Percentiles rank a stretch among this genome's conserved stretches.
phyloP scores from a whole-genome alignment of 1,284 basidiomycete genomes.

The Heliocybe sulcata region DNA sequence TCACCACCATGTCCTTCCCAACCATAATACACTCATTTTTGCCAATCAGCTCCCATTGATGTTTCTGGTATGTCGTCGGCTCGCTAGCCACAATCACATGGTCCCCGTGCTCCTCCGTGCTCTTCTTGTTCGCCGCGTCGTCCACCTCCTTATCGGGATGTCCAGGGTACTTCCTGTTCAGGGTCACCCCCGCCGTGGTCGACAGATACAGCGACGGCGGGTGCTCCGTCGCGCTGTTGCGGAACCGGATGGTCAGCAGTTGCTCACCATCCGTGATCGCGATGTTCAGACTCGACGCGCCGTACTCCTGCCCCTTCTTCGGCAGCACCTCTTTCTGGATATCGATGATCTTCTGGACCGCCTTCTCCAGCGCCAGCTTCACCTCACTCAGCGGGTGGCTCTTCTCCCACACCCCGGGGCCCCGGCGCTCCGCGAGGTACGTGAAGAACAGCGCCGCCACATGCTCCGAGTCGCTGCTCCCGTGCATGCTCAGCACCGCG shows the following conservation, averaged over 20 bases:
- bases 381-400: conserved; percentile 23
- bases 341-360: conserved; percentile 18
- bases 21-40: conserved; percentile 27
- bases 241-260: conserved; percentile 24
- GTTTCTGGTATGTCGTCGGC: conserved; percentile 24
- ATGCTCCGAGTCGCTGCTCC: conserved; percentile 32
- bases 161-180: conserved; percentile 29
- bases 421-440: conserved; percentile 20
- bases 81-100: conserved; percentile 30
- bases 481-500: conserved; percentile 21
- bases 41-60: conserved; percentile 25
- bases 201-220: conserved; percentile 30
- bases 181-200: conserved; percentile 24
- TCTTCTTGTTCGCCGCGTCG: conserved; percentile 15
- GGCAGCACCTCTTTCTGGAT: conserved; percentile 16
- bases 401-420: conserved; percentile 18
- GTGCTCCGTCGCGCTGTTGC: conserved; percentile 25
- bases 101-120: conserved; percentile 20
- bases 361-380: conserved; percentile 20
- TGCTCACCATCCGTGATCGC: conserved; percentile 25
- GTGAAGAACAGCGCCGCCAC: conserved; percentile 29
- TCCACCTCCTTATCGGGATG: conserved; percentile 22
- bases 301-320: conserved; percentile 8
- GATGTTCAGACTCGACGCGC: conserved; percentile 23
- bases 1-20: conserved; percentile 18